A percentile compares a stretch with the other conserved stretches of the same genome.
phyloP scores from a whole-genome alignment of 148 eudicot genomes.

The Polygonum aviculare region DNA sequence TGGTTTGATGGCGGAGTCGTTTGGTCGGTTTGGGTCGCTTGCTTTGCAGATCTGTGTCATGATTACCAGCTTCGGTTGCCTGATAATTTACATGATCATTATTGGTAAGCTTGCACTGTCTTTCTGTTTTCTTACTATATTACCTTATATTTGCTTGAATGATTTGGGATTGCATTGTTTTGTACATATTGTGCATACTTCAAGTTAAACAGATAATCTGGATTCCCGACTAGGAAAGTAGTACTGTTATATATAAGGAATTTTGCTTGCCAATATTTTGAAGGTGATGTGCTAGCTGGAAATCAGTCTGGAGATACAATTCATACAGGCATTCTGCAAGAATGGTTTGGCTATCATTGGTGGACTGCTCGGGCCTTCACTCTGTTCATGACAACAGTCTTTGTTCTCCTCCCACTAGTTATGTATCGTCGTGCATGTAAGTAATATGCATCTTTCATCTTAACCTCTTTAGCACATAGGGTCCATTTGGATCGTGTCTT shows the following conservation, averaged over 20 bases:
- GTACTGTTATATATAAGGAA: neutral
- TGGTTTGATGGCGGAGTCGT: constrained; percentile 82
- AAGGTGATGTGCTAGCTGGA: constrained; percentile 95
- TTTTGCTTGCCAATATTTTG: neutral
- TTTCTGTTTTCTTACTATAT: neutral
- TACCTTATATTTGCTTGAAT: neutral
- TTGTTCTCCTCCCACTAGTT: constrained; percentile 71
- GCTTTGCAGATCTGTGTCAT: constrained; percentile 64
- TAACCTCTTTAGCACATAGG: neutral
- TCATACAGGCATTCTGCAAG: constrained; percentile 81
- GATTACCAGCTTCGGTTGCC: constrained; percentile 70
- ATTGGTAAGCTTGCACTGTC: constrained; percentile 38
- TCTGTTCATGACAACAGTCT: constrained; percentile 39
- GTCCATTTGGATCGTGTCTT: no score
- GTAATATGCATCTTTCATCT: constrained; percentile 14
- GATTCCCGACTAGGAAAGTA: neutral
- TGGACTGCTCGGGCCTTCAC: constrained; percentile 86
- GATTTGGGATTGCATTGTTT: neutral
- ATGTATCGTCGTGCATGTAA: constrained; percentile 74
- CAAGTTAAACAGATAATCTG: neutral
- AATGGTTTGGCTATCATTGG: constrained; percentile 96
- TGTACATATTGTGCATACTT: neutral
- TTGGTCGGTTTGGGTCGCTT: constrained; percentile 60
- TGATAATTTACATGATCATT: constrained; percentile 69
- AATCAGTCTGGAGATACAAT: constrained; percentile 55